Base-by-base conservation (phyloP, 768 basidiomycete species). In the Suillus plorans region DNA sequence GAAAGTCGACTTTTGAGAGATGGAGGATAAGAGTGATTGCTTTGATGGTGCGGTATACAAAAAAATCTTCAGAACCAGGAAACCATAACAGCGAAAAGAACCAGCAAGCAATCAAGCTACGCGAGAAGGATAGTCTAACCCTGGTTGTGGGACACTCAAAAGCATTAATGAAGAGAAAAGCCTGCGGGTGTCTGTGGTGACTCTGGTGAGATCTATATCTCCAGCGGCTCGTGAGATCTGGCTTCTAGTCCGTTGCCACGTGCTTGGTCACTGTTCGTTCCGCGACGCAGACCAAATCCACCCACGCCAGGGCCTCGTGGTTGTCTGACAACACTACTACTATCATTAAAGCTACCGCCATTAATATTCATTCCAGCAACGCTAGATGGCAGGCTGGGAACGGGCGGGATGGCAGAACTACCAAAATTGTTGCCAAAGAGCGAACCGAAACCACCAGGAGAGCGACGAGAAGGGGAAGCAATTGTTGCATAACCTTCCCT, bases 401-500 rank as follows among this genome's bases (percentile, higher is more conserved):
- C 91, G 4, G 94, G 93, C 34, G 93, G 94, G 16, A 93, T 76
- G 37, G 66, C 25, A 52, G 76, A 66, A 76, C 78, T 64, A 70
- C 81, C 70, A 79, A 87, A 72, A 6, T 63, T 69, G 67, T 61
- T 76, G 39, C 88, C 82, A 73, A 94, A 94, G 41, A 94, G 75
- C n/a, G 87, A 84, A 18, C 86, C 82, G 73, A 92, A 92, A 34
- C 83, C 86, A 52, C 84, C 82, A n/a, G 88, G 87, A 61, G 88
- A 82, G 55, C 94, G 88, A 64, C 92, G 89, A 47, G 91, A 86
- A 37, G 92, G 88, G 44, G 92, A 90, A 37, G 91, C 90, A 64
- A 94, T 92, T 42, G 93, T 94, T 20, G 91, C 92, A 77, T 92
- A 95, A 36, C 91, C 92, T 66, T 86, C 85, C 60, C 93, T 88